A percentile compares a stretch with the other conserved stretches of the same genome.
phyloP scores from a whole-genome alignment of 2,329 filamentous ascomycete genomes.

The Arthroderma sp. region DNA sequence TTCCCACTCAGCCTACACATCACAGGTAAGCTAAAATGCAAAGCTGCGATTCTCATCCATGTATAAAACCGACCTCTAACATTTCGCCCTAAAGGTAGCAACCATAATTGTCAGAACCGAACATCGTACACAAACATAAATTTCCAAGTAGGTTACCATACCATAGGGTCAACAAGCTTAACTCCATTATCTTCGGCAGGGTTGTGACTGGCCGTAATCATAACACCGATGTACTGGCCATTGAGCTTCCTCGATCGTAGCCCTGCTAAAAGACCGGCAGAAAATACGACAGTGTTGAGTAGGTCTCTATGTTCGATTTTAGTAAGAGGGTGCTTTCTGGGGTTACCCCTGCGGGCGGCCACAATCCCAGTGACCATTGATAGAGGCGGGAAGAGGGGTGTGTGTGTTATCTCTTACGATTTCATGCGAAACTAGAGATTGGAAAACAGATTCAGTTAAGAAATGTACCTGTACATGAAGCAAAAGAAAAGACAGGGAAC shows the following conservation, averaged over 20 bases:
- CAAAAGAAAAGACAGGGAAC: conserved; percentile 20
- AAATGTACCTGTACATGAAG: conserved; percentile 2
- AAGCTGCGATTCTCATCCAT: too few species aligned
- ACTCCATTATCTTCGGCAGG: conserved; percentile 80
- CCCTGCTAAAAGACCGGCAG: conserved; percentile 77
- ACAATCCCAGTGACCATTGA: neutral
- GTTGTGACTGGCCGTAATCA: conserved; percentile 93
- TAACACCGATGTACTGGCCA: conserved; percentile 85
- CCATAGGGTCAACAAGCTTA: conserved; percentile 91
- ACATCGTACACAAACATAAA: too few species aligned
- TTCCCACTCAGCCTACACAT: conserved; percentile 64
- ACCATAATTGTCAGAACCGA: conserved; percentile 11
- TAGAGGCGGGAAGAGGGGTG: conserved; percentile 10
- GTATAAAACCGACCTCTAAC: conserved; percentile 54
- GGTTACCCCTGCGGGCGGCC: too few species aligned
- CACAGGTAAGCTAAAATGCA: conserved; percentile 3
- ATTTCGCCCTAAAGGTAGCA: conserved; percentile 58
- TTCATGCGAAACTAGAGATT: conserved; percentile 51
- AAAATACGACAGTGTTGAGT: conserved; percentile 83
- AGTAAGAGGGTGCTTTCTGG: conserved; percentile 3
- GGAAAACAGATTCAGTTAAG: conserved; percentile 10
- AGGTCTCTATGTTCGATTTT: conserved; percentile 45
- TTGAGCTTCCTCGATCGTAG: conserved; percentile 81
- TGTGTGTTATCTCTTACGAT: conserved; percentile 38
- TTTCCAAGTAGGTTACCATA: conserved; percentile 18